Evolutionary conservation across 148 eudicot genomes (phyloP).

Genomic region (Camellia japonica): DNA sequence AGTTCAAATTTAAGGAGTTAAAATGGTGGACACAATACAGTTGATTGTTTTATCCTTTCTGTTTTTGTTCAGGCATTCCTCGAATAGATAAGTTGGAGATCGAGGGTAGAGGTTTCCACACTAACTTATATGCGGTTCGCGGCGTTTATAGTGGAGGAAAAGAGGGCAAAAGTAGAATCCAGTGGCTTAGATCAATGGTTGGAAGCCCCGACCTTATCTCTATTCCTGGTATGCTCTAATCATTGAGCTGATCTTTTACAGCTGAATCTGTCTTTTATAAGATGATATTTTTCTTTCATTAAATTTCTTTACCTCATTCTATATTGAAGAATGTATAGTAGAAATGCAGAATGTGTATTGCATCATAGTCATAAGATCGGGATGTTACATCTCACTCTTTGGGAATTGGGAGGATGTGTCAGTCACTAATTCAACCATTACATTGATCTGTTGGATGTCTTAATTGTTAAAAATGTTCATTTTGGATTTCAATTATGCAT

Average conservation of each 20-base stretch:
- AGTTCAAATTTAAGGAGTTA: neutral
- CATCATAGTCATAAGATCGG: neutral
- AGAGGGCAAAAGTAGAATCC: slow-evolving; percentile 95
- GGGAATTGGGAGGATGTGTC: neutral
- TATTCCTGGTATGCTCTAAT: slow-evolving; percentile 68
- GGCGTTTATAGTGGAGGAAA: slow-evolving; percentile 88
- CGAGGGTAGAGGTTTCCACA: slow-evolving; percentile 98
- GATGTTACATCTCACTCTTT: neutral
- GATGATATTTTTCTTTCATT: slow-evolving; percentile 9
- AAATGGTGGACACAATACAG: neutral
- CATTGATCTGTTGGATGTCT: neutral
- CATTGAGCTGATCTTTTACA: neutral
- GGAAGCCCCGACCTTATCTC: slow-evolving; percentile 99
- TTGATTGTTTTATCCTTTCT: neutral
- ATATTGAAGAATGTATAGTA: neutral
- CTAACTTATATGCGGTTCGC: slow-evolving; percentile 88
- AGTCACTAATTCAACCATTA: neutral
- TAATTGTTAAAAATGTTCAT: neutral
- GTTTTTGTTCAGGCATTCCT: slow-evolving; percentile 61
- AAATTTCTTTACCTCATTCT: neutral
- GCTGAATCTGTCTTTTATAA: slow-evolving; percentile 7
- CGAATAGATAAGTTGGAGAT: slow-evolving; percentile 90
- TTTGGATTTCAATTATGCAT: neutral
- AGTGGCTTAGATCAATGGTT: slow-evolving; percentile 99
- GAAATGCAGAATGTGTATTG: neutral